phyloP scores from a whole-genome alignment of 176 grass and related monocot species.

The Triticum monococcum region DNA sequence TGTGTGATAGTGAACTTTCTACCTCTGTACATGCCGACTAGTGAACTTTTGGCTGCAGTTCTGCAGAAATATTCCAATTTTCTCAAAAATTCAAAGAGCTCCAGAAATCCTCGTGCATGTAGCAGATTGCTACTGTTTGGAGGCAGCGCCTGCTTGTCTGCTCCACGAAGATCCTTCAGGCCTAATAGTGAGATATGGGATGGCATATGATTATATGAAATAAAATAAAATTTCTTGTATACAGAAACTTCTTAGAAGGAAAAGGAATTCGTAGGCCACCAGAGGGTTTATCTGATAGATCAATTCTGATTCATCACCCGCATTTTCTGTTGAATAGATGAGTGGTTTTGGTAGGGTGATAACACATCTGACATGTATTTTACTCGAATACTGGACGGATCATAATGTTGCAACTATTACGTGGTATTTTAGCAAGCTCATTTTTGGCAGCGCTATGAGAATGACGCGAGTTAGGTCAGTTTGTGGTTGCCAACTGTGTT shows the following conservation, averaged over 20 bases:
- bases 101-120: conserved; percentile 83
- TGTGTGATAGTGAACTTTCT: neutral
- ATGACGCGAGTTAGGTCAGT: neutral
- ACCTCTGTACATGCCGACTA: neutral
- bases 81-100: conserved; percentile 77
- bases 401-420: neutral
- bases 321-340: conserved; percentile 13
- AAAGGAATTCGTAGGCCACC: conserved; percentile 35
- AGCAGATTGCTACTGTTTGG: conserved; percentile 71
- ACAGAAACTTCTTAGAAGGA: neutral
- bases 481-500: neutral
- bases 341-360: neutral
- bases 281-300: conserved; percentile 74
- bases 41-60: conserved; percentile 35
- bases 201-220: conserved; percentile 9
- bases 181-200: conserved; percentile 75
- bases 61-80: conserved; percentile 53
- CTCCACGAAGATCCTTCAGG: conserved; percentile 76
- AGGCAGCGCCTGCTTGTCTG: conserved; percentile 58
- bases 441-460: neutral
- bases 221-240: conserved; percentile 16
- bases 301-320: conserved; percentile 67
- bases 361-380: neutral
- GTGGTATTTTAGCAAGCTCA: neutral
- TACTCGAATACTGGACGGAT: neutral